These are phyloP conservation scores for Candida sanyiensis DNA, from an alignment of 805 yeast genomes.

Conservation along the genomic window DNA sequence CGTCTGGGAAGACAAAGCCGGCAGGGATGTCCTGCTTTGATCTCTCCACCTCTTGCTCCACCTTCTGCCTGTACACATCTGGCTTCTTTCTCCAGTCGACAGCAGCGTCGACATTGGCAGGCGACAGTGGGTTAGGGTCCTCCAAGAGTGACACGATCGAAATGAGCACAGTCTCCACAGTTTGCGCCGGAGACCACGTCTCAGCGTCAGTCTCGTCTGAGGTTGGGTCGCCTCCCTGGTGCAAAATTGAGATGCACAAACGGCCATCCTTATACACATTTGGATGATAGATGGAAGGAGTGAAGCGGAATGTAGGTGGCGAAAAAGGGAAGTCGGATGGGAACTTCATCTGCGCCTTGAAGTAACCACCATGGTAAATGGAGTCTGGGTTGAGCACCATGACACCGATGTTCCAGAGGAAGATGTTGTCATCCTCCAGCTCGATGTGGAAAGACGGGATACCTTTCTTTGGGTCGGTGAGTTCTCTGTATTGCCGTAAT, in stretches of 20 bases:
- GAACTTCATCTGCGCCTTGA: conserved; percentile 90
- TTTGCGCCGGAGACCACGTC: conserved; percentile 92
- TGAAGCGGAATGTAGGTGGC: conserved; percentile 90
- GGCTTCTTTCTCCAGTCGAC: conserved; percentile 82
- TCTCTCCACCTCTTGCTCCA: conserved; percentile 74
- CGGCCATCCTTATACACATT: conserved; percentile 92
- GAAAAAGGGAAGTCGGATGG: conserved; percentile 87
- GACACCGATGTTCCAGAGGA: conserved; percentile 79
- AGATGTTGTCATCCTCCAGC: conserved; percentile 56
- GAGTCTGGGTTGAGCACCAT: conserved; percentile 89
- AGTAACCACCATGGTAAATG: conserved; percentile 89
- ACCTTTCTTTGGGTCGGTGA: conserved; percentile 87
- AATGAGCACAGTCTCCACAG: conserved; percentile 84
- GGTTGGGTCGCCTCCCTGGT: conserved; percentile 85
- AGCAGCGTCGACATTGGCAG: conserved; percentile 96
- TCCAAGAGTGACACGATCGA: conserved; percentile 86
- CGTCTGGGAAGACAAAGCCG: conserved; percentile 76
- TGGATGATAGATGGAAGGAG: conserved; percentile 92
- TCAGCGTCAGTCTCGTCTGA: conserved; percentile 90
- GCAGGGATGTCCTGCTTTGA: conserved; percentile 83
- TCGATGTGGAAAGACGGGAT: conserved; percentile 67
- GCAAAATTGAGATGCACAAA: conserved; percentile 87
- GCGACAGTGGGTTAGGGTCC: conserved; percentile 89
- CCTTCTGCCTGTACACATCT: conserved; percentile 68
- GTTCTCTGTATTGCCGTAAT: conserved; percentile 89